These are phyloP conservation scores for Salix udensis DNA, from an alignment of 345 rosid species.

Conservation along the genomic window DNA sequence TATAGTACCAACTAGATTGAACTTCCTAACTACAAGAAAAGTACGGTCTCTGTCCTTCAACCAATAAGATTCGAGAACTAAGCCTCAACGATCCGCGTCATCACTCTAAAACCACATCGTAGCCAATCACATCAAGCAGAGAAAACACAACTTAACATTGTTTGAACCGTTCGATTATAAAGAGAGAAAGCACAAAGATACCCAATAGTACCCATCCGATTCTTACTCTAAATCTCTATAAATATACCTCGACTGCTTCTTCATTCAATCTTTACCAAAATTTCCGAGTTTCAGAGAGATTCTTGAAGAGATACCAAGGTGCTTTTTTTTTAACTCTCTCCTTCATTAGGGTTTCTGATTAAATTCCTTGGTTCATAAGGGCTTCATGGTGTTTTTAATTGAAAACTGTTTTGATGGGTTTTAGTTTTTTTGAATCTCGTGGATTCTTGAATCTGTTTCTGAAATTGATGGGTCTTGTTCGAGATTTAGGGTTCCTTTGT, in stretches of 20 bases:
- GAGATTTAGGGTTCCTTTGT: not conserved
- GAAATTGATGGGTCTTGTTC: not conserved
- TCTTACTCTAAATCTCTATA: not conserved
- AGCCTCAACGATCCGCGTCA: conserved; percentile 42
- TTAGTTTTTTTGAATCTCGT: not conserved
- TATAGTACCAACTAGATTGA: too few species aligned
- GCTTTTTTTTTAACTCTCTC: not conserved
- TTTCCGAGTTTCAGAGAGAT: not conserved
- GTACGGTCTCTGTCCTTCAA: not conserved
- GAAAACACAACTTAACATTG: conserved; percentile 51
- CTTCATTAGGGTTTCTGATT: not conserved
- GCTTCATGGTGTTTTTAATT: not conserved
- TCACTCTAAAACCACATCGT: conserved; percentile 18
- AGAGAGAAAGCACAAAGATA: conserved; percentile 52
- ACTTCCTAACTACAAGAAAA: too few species aligned
- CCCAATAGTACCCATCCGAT: conserved; percentile 36
- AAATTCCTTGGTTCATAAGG: not conserved
- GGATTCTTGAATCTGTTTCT: not conserved
- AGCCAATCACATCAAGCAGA: conserved; percentile 27
- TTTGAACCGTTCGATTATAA: conserved; percentile 40
- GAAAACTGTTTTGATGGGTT: not conserved
- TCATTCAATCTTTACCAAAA: fast-evolving
- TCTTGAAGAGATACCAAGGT: conserved; percentile 22
- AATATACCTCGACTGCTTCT: not conserved
- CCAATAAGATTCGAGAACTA: conserved; percentile 27